Evolutionary conservation across 257 asterid genomes (phyloP).

Genomic region (Knoxia roxburghii): DNA sequence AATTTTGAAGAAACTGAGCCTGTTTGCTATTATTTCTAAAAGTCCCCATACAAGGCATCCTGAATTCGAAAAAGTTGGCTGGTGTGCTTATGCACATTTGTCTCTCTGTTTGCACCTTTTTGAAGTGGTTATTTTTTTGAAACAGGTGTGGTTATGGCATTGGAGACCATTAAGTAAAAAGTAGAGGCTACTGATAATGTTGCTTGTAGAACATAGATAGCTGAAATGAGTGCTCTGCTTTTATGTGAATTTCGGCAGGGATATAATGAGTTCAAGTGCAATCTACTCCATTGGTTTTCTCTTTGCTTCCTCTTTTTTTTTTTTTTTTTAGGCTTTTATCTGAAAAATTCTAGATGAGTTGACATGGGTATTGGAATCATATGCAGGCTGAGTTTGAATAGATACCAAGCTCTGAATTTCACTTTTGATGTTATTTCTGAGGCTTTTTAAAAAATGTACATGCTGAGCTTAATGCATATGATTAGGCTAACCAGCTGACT

Average conservation of each 20-base stretch:
- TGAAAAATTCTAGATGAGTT: not conserved
- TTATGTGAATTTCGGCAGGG: not conserved
- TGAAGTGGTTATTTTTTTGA: not conserved
- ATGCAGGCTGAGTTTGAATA: not conserved
- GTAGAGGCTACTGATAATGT: not conserved
- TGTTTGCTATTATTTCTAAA: not conserved
- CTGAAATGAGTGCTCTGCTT: not conserved
- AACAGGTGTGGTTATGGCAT: not conserved
- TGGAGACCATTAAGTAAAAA: not conserved
- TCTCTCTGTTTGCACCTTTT: not conserved
- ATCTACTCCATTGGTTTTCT: not conserved
- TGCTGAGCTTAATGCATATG: not conserved
- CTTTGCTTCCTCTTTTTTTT: not conserved
- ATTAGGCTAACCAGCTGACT: not conserved
- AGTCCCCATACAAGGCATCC: not conserved
- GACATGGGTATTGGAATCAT: not conserved
- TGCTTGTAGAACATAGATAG: not conserved
- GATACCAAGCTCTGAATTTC: not conserved
- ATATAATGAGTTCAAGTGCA: not conserved
- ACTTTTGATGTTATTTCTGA: not conserved
- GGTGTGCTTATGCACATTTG: not conserved
- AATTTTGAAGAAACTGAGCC: not conserved
- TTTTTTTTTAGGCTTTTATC: not conserved
- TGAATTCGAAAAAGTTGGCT: not conserved
- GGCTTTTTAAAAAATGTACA: not conserved